Evolutionary conservation across 1,284 basidiomycete species (phyloP), one percentile per base, ranked within the genome.

Genomic region (Marasmius sp.): DNA sequence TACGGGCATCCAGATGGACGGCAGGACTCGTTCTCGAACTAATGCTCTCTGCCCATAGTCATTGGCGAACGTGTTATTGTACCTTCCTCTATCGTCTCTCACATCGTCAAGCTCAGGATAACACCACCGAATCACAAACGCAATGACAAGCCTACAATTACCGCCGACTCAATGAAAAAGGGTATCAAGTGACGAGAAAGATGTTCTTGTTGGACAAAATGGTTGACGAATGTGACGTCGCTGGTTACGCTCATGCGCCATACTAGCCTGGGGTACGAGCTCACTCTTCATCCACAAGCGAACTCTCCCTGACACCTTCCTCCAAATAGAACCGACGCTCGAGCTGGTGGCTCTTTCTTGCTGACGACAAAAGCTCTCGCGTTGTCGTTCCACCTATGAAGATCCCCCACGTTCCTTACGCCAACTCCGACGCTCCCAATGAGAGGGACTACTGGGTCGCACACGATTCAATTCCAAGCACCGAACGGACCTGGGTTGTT

Each of bases 1-100:
- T 98, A 94, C 70, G 96, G 96, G 5, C 93, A 99, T 72, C 97
- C 97, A 0, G 97, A 99, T 75, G 97, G 97, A 12, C 91, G 94
- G 39, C 94, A 98, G 75, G 94, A 97, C 20, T 11, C 14, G 33
- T n/a, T 16, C 11, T 20, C 3, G 16, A 38, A 34, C 20, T 36
- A n/a, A 36, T 3, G 16, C 9, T 52, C 51, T 38, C 27, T 64
- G 0, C 53, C 22, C 53, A 7, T 65, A 95, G 96, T 98, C 60
- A 91, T 94, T 59, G 97, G 93, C 58, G 97, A 99, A 75, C 89
- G 89, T 43, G 77, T 92, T 50, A 88, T 98, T 37, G 93, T 93
- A 0, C 95, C 97, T 0, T 91, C 92, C 3, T 89, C 97, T 0
- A 93, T 98, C 67, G 93, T 98, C 37, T 90, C 91, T 69, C 86